Evolutionary conservation across 345 rosid species (phyloP).

Genomic region (Camelina hispida): DNA sequence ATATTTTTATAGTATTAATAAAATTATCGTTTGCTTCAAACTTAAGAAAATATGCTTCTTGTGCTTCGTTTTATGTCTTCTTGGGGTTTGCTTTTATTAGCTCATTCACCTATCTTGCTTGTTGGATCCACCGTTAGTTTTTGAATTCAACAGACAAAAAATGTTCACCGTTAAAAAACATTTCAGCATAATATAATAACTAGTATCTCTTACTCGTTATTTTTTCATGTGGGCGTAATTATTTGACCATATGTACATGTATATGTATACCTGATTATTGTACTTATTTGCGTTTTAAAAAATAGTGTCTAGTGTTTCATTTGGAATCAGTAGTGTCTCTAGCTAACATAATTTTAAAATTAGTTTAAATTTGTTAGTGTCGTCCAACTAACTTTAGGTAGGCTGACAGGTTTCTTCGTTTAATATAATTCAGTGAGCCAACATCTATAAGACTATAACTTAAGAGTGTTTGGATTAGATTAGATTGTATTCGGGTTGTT

Average conservation of each 20-base stretch:
- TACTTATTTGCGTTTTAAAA: not conserved
- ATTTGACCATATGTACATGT: not conserved
- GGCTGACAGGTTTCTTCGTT: not conserved
- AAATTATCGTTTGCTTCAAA: conserved; percentile 35
- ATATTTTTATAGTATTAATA: not conserved
- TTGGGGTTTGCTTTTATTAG: conserved; percentile 34
- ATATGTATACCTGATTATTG: not conserved
- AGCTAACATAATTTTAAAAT: not conserved
- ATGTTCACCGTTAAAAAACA: not conserved
- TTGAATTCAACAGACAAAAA: not conserved
- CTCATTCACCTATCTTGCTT: conserved; percentile 38
- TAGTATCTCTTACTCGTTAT: not conserved
- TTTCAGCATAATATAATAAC: not conserved
- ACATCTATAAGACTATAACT: not conserved
- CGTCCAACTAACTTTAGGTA: not conserved
- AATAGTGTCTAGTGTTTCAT: not conserved
- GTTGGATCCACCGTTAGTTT: conserved; percentile 36
- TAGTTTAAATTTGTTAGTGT: not conserved
- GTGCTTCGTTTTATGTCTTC: conserved; percentile 43
- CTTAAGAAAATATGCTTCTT: conserved; percentile 46
- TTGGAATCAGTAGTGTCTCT: not conserved
- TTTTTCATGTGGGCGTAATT: not conserved
- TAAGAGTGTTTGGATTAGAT: not conserved
- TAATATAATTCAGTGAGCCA: not conserved
- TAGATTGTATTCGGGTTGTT: too few species aligned